Evolutionary conservation across 768 basidiomycete species (phyloP).

Genomic region (Suillus brevipes): DNA sequence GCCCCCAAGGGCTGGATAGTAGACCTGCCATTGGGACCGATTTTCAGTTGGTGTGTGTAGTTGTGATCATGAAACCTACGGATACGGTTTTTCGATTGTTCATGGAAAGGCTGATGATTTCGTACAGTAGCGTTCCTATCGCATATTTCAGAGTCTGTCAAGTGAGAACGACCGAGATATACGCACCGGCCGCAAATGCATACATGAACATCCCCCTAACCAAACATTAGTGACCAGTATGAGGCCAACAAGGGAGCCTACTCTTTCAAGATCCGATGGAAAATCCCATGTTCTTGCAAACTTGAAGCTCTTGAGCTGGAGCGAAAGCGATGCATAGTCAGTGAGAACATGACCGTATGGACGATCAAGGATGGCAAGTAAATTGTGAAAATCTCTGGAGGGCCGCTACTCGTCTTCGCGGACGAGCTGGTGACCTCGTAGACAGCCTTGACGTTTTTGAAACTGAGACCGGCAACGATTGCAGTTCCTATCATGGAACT

Average conservation of each 20-base stretch:
- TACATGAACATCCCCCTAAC: conserved; percentile 26
- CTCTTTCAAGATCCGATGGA: conserved; percentile 23
- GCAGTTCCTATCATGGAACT: neutral
- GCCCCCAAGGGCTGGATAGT: conserved; percentile 10
- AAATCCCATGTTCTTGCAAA: conserved; percentile 11
- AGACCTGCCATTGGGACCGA: conserved; percentile 7
- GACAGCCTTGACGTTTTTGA: neutral
- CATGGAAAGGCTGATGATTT: conserved; percentile 14
- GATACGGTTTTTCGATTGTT: conserved; percentile 6
- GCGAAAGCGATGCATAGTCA: conserved; percentile 19
- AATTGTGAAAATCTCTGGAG: conserved; percentile 5
- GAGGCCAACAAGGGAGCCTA: conserved; percentile 1
- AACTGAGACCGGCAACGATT: neutral
- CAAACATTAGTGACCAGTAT: neutral
- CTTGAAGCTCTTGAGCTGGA: conserved; percentile 1
- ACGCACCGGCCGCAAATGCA: conserved; percentile 19
- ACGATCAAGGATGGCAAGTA: conserved; percentile 17
- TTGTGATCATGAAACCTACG: conserved; percentile 7
- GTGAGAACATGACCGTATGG: conserved; percentile 18
- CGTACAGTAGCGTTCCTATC: conserved; percentile 19
- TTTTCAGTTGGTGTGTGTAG: neutral
- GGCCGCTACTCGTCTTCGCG: no score
- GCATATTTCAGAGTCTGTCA: neutral
- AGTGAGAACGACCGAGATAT: neutral
- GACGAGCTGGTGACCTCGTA: neutral